Evolutionary conservation across 345 rosid genomes (phyloP), one percentile per base, ranked within the genome.

Genomic region (Gossypium bickii): DNA sequence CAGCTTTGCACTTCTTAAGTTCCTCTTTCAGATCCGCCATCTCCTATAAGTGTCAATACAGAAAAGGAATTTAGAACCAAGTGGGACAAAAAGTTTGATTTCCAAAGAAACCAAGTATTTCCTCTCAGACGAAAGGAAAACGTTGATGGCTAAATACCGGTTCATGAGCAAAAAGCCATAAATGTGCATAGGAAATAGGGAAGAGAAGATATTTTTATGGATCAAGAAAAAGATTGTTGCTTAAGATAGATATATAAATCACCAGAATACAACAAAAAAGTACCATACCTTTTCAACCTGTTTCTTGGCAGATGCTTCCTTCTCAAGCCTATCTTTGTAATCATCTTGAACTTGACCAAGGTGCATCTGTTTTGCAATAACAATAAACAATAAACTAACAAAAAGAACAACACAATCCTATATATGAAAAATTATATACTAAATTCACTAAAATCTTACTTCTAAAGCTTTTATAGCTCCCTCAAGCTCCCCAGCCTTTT

Each of bases 401-500:
- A 73, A 41, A 34, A 51, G 81, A 69, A 56, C 61, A 72, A 34
- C n/a, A 67, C 72, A 45, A 62, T 45, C 51, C 44, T 58, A 27
- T 15, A 56, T 9, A 44, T 9, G 65, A 24, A 56, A 55, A 74
- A 41, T 18, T 4, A 71, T 47, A 48, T 61, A 47, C 25, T 73
- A 34, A 67, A 69, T 66, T 51, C 53, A 48, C 64, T 38, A 51
- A 61, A 74, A 75, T 68, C 86, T 79, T 81, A 95, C 99, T 81
- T 95, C 98, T 51, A 95, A 76, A 77, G 98, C 99, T 80, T 88
- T 95, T 61, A 95, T 85, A 57, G 90, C 98, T 67, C 99, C 99
- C 84, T 95, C 99, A 75, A 93, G 99, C 84, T 95, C 99, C 70
- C 89, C 90, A 7, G 97, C 94, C 89, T 93, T 93, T 76, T 83